Base-by-base conservation (phyloP, 1,139 yeast genomes). In the Taphrina wiesneri region DNA sequence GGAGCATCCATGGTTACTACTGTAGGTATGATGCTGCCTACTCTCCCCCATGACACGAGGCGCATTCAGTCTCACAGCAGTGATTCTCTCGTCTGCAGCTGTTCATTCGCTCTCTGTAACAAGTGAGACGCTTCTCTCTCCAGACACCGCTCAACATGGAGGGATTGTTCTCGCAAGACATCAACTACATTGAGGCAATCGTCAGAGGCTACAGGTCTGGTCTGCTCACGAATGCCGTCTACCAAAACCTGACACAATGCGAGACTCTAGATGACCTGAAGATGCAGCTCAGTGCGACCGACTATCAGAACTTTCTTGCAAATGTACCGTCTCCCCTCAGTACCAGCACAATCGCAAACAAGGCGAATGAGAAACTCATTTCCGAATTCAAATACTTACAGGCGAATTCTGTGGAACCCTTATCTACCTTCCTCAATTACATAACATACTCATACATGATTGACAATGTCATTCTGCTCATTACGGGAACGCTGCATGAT, bases 371-470 rank as follows among this genome's bases (percentile, higher is more conserved):
- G 71, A 90, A 88, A 76, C 80, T 93, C 69, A 87, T 86, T 73
- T 85, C 85, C 61, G 96, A 93, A 76, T 95, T 91, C 77, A 86
- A 88, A 70, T 93, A 91, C 77, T 81, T 95, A 69, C 85, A 88
- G 70, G 84, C 89, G 49, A 96, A 93, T 76, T 86, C 97, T 1
- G 86, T 88, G 46, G 93, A 92, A 68, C 88, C 86, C 47, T 80
- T 92, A 73, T 80, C 90, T 59, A 84, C 86, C 75, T 91, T 92
- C 75, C 82, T 95, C 84, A 96, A 95, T 76, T 95, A 80, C 77
- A 90, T 95, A 74, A 87, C 95, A 56, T 93, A 91, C 76, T 96
- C 97, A 13, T 95, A 95, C 79, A 95, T 95, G 99, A 95, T 95
- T 75, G 99, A 95, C 79, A 95, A 95, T 76, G 97, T 93, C 54